Base-by-base conservation (phyloP, 192 early-diverging fungal species). In the Umbelopsis isabellina region DNA sequence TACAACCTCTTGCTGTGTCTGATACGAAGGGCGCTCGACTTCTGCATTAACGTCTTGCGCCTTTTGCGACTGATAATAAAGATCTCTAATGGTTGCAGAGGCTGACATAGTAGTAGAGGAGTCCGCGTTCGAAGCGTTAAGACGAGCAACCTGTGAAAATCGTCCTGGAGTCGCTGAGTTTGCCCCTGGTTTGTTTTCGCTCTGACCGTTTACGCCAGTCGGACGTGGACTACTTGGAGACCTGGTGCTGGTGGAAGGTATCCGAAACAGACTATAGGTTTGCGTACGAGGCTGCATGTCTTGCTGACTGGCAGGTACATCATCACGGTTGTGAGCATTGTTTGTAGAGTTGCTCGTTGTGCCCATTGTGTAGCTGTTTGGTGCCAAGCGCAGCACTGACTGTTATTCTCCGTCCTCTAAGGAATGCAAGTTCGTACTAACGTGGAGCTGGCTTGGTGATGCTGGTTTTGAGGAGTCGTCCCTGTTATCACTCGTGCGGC, bases 21-120 rank as follows among this genome's bases (percentile, higher is more conserved):
- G 55, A 61, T 61, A 61, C 27, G 55, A 61, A 16, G 55, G 55
- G 4, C 55, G 55, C 4, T 33, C 15, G 2, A 49, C 22, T 8
- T 50, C 48, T 16, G 48, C 21, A n/a, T 46, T 49, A 11, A 27
- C 46, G 8, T 53, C 49, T 68, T 58, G 70, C 13, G 21, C 23
- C 10, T 67, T 64, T 12, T 78, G 76, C 5, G 61, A 67, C n/a
- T 48, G 68, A 44, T 78, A 78, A 58, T 78, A 78, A 30, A 67
- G 61, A 21, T 78, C 64, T 11, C 76, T 58, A 37, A 78, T 73
- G 33, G 76, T 61, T 45, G 68, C 76, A 27, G 76, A 72, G 11
- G 76, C 71, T 48, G 76, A 68, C 41, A 74, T 52, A 1, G 65
- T 48, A 4, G 65, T 53, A 5, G 66, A n/a, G 20, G 35, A 27